Evolutionary conservation across 2,329 filamentous ascomycete species (phyloP), one percentile per base, ranked within the genome.

Genomic region (Talaromyces piceae): DNA sequence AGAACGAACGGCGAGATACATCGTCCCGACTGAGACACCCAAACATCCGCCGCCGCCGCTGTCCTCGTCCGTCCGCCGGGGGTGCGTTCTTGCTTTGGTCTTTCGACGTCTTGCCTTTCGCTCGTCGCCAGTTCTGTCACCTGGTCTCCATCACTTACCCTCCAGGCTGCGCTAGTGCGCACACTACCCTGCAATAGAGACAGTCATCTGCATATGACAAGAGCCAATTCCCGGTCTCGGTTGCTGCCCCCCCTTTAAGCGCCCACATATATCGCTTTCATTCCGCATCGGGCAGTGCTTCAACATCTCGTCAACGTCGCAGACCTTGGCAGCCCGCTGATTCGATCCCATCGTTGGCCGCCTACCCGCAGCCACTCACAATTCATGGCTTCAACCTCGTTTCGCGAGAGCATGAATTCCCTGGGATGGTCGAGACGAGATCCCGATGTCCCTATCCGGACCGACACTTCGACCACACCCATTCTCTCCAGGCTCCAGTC

Each of bases 371-470:
- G 41, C 31, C 46, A 39, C n/a, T 25, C 18, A 28, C 39, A 31
- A 45, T 18, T n/a, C 33, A 95, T 95, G 91, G 87, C 91, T 55
- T 91, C 90, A 59, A 77, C 83, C 59, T 88, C 88, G 44, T 97
- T 98, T 71, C 83, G 91, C 67, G 89, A 96, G 71, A 94, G 88
- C 20, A 90, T 97, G 78, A 94, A 88, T 77, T 93, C 89, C 54
- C 73, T 97, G 63, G 93, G 93, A 55, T 97, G 93, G 93, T 88
- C 88, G 64, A 86, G 91, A 61, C 83, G 91, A 64, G 86, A 90
- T 53, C 70, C 81, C 58, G 87, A 94, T 63, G 75, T 86, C 50
- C 83, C 89, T 57, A 84, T 86, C 62, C 87, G 81, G 70, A 93
- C 71, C 44, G 71, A 64, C 57, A 80, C 83, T 60, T 80, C 83